Conservation (phyloP, 2,329 filamentous ascomycete species). For the Amauroascus niger region DNA sequence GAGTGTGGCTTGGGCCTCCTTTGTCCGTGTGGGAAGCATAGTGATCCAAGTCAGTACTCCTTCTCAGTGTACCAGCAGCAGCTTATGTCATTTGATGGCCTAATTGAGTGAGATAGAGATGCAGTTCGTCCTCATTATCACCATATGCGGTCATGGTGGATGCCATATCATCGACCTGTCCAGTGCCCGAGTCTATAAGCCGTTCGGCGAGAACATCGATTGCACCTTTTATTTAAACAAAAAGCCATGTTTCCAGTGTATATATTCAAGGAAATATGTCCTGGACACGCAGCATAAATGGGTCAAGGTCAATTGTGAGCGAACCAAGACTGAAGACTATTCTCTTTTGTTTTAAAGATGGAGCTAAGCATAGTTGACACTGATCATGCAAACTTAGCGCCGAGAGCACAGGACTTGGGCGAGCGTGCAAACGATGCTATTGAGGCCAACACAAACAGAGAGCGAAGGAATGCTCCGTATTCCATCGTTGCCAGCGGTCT, state of each 20-base stretch:
- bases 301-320: constrained; percentile 6
- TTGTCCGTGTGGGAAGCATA: not conserved
- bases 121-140: constrained; percentile 6
- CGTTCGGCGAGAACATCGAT: not conserved
- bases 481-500: not conserved
- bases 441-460: not conserved
- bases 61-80: not conserved
- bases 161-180: constrained; percentile 7
- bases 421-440: not conserved
- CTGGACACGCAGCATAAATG: constrained; percentile 3
- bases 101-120: not conserved
- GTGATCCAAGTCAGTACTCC: not conserved
- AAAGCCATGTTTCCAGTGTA: constrained; percentile 11
- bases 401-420: not conserved
- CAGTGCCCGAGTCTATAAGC: not conserved
- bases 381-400: not conserved
- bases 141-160: constrained; percentile 6
- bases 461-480: not conserved
- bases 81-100: not conserved
- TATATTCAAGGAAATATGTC: constrained; percentile 4
- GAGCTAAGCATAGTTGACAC: not conserved
- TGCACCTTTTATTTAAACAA: constrained; percentile 5
- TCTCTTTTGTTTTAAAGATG: not conserved
- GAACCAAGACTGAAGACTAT: not conserved
- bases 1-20: not conserved